A percentile compares a stretch with the other conserved stretches of the same genome.
These are phyloP conservation scores for Gynochthodes officinalis DNA, from an alignment of 257 asterid genomes.

Conservation along the genomic window DNA sequence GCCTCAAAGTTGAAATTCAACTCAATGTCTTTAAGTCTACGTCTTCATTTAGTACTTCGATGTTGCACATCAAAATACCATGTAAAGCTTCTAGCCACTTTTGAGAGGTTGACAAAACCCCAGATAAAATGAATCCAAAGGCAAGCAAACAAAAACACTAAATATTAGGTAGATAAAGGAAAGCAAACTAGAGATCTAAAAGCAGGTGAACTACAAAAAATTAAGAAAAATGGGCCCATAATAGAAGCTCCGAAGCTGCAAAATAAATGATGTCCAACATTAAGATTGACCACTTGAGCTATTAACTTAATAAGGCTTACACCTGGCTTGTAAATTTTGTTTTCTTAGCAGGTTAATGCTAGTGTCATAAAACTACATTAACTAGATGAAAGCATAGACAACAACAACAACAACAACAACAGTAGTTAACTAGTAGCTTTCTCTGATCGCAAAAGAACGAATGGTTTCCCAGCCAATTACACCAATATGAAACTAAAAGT, in stretches of 20 bases:
- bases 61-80: background rate
- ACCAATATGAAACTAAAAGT: background rate
- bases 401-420: no score
- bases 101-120: background rate
- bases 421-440: background rate
- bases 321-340: background rate
- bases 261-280: no score
- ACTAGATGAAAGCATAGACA: background rate
- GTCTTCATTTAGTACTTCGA: background rate
- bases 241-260: background rate
- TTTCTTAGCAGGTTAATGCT: no score
- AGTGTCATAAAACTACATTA: background rate
- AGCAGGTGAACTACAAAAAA: background rate
- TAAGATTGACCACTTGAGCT: background rate
- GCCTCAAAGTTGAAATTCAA: background rate
- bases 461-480: background rate
- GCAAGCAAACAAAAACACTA: background rate
- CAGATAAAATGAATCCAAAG: background rate
- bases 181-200: background rate
- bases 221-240: background rate
- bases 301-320: no score
- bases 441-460: background rate
- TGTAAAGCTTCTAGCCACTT: background rate
- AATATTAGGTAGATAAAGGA: background rate
- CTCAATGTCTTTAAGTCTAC: background rate